Evolutionary conservation across 2,329 filamentous ascomycete species (phyloP).

Genomic region (Lachnellula cervina): DNA sequence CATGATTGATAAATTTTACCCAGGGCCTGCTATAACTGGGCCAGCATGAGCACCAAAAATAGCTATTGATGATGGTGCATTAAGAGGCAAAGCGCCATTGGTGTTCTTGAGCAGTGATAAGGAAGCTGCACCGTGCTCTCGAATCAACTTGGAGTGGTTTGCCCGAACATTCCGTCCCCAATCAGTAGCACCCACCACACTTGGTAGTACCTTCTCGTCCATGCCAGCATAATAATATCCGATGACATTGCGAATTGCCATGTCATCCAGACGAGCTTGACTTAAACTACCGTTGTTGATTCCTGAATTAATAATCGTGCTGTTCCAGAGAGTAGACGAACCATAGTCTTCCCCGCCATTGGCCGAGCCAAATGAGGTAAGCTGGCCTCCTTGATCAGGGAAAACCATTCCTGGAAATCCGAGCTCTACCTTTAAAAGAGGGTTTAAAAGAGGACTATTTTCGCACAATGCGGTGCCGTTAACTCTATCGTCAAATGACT

Average conservation of each 20-base stretch:
- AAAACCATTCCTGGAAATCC: slow-evolving; percentile 27
- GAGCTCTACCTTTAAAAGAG: slow-evolving; percentile 27
- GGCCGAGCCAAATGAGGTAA: slow-evolving; percentile 23
- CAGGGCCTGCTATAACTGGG: slow-evolving; percentile 14
- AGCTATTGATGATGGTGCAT: slow-evolving; percentile 66
- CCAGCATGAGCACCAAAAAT: slow-evolving; percentile 82
- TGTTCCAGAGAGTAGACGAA: slow-evolving; percentile 10
- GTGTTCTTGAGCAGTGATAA: slow-evolving; percentile 82
- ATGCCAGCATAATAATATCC: slow-evolving; percentile 60
- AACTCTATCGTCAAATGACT: neutral
- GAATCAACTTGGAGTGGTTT: slow-evolving; percentile 57
- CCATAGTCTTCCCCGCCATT: slow-evolving; percentile 27
- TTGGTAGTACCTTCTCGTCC: slow-evolving; percentile 38
- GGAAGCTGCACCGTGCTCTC: slow-evolving; percentile 46
- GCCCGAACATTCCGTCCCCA: slow-evolving; percentile 51
- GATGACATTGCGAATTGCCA: slow-evolving; percentile 60
- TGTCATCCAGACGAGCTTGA: slow-evolving; percentile 58
- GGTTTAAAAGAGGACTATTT: slow-evolving; percentile 20
- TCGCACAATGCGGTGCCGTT: slow-evolving; percentile 21
- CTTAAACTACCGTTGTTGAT: slow-evolving; percentile 63
- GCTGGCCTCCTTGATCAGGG: slow-evolving; percentile 22
- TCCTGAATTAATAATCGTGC: slow-evolving; percentile 66
- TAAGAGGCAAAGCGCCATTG: slow-evolving; percentile 65
- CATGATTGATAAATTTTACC: too few species aligned
- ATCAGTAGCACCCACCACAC: slow-evolving; percentile 81